Conservation (phyloP, 1,284 basidiomycete genomes). For the Ganoderma lucidum region DNA sequence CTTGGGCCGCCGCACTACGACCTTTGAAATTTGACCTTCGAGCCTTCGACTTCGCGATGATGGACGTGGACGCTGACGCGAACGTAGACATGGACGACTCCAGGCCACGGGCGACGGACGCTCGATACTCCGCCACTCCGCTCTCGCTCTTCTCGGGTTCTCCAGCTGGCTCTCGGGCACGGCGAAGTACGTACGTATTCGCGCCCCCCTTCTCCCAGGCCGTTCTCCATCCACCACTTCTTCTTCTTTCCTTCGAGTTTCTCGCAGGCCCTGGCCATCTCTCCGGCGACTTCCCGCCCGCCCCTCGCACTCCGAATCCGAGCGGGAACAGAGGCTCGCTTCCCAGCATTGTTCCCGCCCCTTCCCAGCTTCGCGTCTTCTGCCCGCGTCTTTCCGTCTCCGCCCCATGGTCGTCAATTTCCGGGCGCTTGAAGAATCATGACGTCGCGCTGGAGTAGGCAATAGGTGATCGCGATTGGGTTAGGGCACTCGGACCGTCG, state of each 20-base stretch:
- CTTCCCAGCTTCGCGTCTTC: conserved; percentile 3
- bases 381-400: conserved; percentile 2
- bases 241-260: neutral
- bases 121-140: conserved; percentile 3
- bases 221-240: neutral
- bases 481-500: conserved; percentile 8
- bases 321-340: neutral
- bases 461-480: conserved; percentile 8
- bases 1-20: neutral
- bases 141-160: neutral
- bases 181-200: conserved; percentile 1
- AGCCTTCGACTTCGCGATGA: neutral
- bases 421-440: neutral
- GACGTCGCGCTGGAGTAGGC: conserved; percentile 19
- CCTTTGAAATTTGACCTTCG: too few relatives aligned
- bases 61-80: neutral
- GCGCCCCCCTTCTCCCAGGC: neutral
- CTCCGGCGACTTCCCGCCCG: neutral
- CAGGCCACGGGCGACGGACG: neutral
- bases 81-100: neutral
- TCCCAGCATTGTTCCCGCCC: neutral
- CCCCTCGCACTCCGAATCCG: neutral
- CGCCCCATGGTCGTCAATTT: neutral
- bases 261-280: neutral
- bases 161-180: neutral